These are phyloP conservation scores for Exserohilum turcica DNA, from an alignment of 2,329 filamentous ascomycete genomes.

Conservation along the genomic window DNA sequence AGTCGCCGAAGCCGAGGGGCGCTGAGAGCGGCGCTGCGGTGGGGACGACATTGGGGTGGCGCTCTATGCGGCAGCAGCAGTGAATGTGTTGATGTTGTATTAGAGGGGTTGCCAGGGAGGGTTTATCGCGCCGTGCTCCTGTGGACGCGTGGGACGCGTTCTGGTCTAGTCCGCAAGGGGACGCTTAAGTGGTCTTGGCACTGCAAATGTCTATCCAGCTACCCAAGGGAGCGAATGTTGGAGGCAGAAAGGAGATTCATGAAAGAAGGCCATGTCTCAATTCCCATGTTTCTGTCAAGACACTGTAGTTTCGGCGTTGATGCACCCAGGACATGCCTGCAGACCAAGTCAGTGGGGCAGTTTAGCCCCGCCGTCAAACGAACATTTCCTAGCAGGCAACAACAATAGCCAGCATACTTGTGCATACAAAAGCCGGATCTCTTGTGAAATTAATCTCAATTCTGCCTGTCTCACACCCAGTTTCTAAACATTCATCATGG, in stretches of 20 bases:
- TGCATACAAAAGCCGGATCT: neutral
- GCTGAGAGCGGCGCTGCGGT: conserved; percentile 59
- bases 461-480: neutral
- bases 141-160: conserved; percentile 35
- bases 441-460: neutral
- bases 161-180: conserved; percentile 21
- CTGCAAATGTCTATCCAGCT: neutral
- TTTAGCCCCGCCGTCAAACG: conserved; percentile 24
- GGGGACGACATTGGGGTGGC: conserved; percentile 64
- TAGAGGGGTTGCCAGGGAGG: conserved; percentile 20
- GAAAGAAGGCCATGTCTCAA: neutral
- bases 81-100: conserved; percentile 9
- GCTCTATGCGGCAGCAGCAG: conserved; percentile 11
- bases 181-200: conserved; percentile 17
- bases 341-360: conserved; percentile 10
- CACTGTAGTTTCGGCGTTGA: neutral
- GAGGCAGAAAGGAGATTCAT: no score
- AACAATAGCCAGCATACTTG: conserved; percentile 3
- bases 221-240: neutral
- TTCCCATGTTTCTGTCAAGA: neutral
- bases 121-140: conserved; percentile 22
- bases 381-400: conserved; percentile 21
- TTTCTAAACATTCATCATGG: conserved; percentile 60
- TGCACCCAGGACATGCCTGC: neutral
- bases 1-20: conserved; percentile 61